Percentiles rank a stretch among this genome's conserved stretches.
phyloP scores from a whole-genome alignment of 1,139 yeast genomes.

The Saccharomyces hybrid region DNA sequence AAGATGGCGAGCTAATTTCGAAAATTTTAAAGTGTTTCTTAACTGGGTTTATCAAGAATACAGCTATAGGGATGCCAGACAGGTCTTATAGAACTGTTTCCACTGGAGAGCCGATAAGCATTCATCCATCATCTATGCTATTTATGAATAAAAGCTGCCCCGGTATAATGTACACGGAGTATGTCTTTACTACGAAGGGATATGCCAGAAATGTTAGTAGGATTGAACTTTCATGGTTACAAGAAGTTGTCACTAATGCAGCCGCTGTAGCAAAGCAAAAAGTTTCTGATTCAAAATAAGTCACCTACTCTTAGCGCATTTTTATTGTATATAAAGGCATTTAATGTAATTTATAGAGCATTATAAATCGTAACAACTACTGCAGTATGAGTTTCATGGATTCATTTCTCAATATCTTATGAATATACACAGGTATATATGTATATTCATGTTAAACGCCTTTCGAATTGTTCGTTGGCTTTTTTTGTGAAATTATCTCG shows the following conservation, averaged over 20 bases:
- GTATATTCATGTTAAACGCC: not conserved
- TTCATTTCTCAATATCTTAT: not conserved
- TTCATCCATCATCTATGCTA: constrained; percentile 86
- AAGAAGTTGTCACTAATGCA: constrained; percentile 48
- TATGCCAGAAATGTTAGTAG: constrained; percentile 85
- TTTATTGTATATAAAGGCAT: not conserved
- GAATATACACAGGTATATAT: no score
- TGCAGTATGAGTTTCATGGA: not conserved
- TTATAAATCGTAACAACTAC: not conserved
- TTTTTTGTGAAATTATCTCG: not conserved
- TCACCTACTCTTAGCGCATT: no score
- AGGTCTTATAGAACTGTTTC: constrained; percentile 80
- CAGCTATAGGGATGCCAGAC: constrained; percentile 94
- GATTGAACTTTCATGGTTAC: constrained; percentile 81
- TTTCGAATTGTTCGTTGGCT: not conserved
- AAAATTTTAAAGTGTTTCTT: constrained; percentile 67
- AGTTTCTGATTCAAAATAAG: not conserved
- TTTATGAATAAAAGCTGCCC: constrained; percentile 70
- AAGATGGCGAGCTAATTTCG: constrained; percentile 39
- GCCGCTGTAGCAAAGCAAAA: constrained; percentile 16
- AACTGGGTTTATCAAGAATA: constrained; percentile 71
- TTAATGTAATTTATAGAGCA: not conserved
- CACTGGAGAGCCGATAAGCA: constrained; percentile 70
- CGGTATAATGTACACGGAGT: constrained; percentile 90
- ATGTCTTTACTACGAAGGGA: constrained; percentile 86